Conservation (phyloP, 2,329 filamentous ascomycete species). For the Penicillium sp. region DNA sequence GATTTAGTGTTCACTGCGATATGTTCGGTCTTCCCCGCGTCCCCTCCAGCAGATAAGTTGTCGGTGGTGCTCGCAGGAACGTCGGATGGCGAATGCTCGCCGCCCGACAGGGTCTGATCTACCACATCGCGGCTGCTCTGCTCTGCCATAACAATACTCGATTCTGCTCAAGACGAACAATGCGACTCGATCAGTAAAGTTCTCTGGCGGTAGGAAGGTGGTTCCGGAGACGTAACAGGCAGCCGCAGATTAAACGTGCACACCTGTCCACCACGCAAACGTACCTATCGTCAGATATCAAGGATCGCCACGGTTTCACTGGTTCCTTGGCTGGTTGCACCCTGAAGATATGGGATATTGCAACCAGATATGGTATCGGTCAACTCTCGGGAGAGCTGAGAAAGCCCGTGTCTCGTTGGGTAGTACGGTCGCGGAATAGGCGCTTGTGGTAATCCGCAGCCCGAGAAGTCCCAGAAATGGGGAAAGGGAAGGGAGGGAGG, state of each 20-base stretch:
- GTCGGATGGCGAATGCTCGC: slow-evolving; percentile 65
- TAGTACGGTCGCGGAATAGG: slow-evolving; percentile 24
- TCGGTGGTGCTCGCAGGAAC: slow-evolving; percentile 63
- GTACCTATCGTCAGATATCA: slow-evolving; percentile 48
- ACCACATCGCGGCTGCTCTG: slow-evolving; percentile 70
- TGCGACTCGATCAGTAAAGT: slow-evolving; percentile 37
- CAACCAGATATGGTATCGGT: slow-evolving; percentile 31
- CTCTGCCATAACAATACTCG: slow-evolving; percentile 72
- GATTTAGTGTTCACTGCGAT: slow-evolving; percentile 38
- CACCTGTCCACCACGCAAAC: slow-evolving; percentile 22
- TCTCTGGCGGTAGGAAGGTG: slow-evolving; percentile 22
- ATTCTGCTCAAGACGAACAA: slow-evolving; percentile 41
- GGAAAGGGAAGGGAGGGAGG: slow-evolving; percentile 19
- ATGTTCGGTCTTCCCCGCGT: slow-evolving; percentile 46
- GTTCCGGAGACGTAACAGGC: slow-evolving; percentile 13
- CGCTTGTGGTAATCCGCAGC: slow-evolving; percentile 24
- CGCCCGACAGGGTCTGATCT: slow-evolving; percentile 69
- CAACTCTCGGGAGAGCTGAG: slow-evolving; percentile 25
- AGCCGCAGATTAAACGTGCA: slow-evolving; percentile 22
- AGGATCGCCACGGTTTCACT: slow-evolving; percentile 46
- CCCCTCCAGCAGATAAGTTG: slow-evolving; percentile 55
- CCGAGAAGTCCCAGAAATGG: slow-evolving; percentile 29
- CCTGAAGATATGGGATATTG: slow-evolving; percentile 34
- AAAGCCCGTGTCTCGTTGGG: slow-evolving; percentile 20
- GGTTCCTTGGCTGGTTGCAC: slow-evolving; percentile 36